Evolutionary conservation across 306 rosid genomes (phyloP).

Genomic region (Prunus mira): DNA sequence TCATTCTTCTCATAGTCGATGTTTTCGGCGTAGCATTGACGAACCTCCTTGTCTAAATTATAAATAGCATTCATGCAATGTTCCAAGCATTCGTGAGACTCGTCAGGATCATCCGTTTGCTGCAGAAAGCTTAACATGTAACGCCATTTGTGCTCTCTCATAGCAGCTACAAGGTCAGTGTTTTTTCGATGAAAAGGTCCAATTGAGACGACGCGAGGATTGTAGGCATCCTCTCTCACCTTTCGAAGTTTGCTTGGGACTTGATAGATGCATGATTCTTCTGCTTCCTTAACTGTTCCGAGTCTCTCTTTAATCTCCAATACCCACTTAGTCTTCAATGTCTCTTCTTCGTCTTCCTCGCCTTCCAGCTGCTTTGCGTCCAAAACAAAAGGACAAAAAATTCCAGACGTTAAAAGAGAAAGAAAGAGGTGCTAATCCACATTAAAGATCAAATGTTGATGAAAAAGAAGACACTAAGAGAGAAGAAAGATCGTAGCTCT

Average conservation of each 20-base stretch:
- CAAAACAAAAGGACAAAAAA: too few relatives aligned
- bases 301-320: not conserved
- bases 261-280: conserved; percentile 11
- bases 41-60: not conserved
- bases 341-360: not conserved
- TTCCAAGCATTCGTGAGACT: not conserved
- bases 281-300: not conserved
- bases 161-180: not conserved
- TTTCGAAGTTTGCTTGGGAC: conserved; percentile 18
- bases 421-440: too few relatives aligned
- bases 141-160: conserved; percentile 38
- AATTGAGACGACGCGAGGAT: conserved; percentile 16
- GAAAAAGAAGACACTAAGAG: too few relatives aligned
- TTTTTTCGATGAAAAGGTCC: conserved; percentile 31
- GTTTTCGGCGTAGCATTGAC: conserved; percentile 21
- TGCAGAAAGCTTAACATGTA: conserved; percentile 8
- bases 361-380: not conserved
- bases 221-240: conserved; percentile 7
- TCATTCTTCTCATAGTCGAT: not conserved
- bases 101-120: not conserved
- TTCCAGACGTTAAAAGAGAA: too few relatives aligned
- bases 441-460: too few relatives aligned
- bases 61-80: conserved; percentile 17
- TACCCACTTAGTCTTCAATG: not conserved
- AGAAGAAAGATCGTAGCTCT: not conserved